phyloP scores from a whole-genome alignment of 2,329 filamentous ascomycete genomes.

The Pseudocercospora eumusae region DNA sequence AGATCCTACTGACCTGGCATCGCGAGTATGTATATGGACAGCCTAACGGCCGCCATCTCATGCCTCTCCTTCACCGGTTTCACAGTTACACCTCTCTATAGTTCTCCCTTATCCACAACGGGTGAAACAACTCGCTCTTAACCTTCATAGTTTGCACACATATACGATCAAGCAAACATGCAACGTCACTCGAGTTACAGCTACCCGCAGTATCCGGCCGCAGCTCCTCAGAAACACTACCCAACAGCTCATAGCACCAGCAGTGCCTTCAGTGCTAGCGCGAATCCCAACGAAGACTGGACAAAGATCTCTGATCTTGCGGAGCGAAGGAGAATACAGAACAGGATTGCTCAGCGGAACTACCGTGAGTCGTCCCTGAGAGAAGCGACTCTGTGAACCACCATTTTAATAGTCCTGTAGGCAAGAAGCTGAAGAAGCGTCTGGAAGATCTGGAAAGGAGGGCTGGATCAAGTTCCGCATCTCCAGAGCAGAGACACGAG shows the following conservation, averaged over 20 bases:
- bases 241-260: slow-evolving; percentile 76
- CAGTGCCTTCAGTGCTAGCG: slow-evolving; percentile 91
- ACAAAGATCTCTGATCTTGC: slow-evolving; percentile 98
- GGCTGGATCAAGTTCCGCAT: slow-evolving; percentile 64
- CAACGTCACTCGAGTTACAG: slow-evolving; percentile 49
- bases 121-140: slow-evolving; percentile 2
- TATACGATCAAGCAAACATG: slow-evolving; percentile 42
- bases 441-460: slow-evolving; percentile 81
- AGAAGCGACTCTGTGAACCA: neutral
- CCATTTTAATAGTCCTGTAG: slow-evolving; percentile 48
- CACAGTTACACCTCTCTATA: slow-evolving; percentile 17
- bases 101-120: neutral
- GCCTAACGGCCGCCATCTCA: slow-evolving; percentile 22
- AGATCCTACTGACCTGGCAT: slow-evolving; percentile 26
- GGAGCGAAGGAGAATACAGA: slow-evolving; percentile 91
- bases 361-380: slow-evolving; percentile 64
- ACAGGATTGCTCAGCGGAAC: slow-evolving; percentile 95
- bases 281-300: slow-evolving; percentile 97
- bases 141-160: slow-evolving; percentile 15
- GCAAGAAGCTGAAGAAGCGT: slow-evolving; percentile 90
- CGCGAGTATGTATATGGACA: slow-evolving; percentile 27
- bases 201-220: slow-evolving; percentile 43
- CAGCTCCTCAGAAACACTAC: slow-evolving; percentile 59
- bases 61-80: slow-evolving; percentile 20
- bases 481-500: slow-evolving; percentile 59